Base-by-base conservation (phyloP, 106 monocot species). In the Amphibolis antarctica region DNA sequence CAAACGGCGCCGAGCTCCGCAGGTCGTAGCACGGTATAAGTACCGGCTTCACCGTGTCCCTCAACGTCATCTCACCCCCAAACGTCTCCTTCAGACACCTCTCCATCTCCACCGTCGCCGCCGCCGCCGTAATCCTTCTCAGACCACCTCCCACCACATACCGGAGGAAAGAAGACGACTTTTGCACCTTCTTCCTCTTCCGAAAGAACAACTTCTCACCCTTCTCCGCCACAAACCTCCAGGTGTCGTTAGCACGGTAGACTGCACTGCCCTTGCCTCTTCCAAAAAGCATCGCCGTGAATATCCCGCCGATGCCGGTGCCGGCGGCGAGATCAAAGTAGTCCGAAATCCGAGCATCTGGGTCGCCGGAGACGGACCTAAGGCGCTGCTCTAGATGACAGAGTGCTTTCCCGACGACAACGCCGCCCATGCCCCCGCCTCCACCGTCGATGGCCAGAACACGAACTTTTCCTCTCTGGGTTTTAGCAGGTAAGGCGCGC, bases 11-110 rank as follows among this genome's bases (percentile, higher is more conserved):
- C 6, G 62, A 54, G 26, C 42, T 67, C 25, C 49, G 46, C 26
- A 78, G 53, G 48, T 78, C 78, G 62, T 78, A 78, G 78, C 72
- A 78, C 19, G 78, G 78, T 25, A 72, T 53, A 9, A 78, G 63
- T 17, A 78, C 24, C 28, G 66, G 78, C 47, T 43, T 23, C n/a
- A 60, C 61, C 18, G 72, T 29, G 67, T 72, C 49, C 46, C 27
- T 44, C 18, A 78, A 62, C 1, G 72, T 78, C 17, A 78, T n/a
- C n/a, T n/a, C n/a, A n/a, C n/a, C n/a, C n/a, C n/a, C n/a, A n/a
- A n/a, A n/a, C n/a, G n/a, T n/a, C n/a, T n/a, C n/a, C n/a, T n/a
- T n/a, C n/a, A 62, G 4, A 13, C 29, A 5, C 27, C 12, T 9
- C 72, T 53, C 15, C 48, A 61, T 0, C 26, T 36, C 12, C 54